phyloP scores from a whole-genome alignment of 2,329 filamentous ascomycete genomes.

The Gnomoniopsis sp. region DNA sequence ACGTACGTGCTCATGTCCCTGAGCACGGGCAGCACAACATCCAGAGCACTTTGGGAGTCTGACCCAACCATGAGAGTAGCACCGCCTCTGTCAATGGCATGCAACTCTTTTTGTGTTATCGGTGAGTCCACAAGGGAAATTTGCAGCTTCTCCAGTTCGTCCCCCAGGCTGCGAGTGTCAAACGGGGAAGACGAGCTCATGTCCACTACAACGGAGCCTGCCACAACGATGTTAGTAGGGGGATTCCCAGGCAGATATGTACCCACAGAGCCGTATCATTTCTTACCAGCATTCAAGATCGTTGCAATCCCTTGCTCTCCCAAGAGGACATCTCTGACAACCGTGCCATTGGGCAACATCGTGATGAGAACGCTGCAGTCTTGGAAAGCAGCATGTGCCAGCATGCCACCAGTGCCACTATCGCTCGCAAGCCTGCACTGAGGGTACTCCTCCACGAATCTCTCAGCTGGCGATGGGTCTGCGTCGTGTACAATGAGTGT shows the following conservation, averaged over 20 bases:
- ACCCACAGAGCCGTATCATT: not conserved
- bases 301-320: not conserved
- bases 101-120: not conserved
- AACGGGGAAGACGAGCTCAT: not conserved
- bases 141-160: not conserved
- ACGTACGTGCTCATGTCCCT: not conserved
- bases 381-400: not conserved
- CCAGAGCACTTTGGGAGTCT: not conserved
- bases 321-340: not conserved
- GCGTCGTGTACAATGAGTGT: not conserved
- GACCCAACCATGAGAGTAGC: slow-evolving; percentile 1
- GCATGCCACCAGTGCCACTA: not conserved
- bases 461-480: not conserved
- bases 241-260: not conserved
- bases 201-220: not conserved
- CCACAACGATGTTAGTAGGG: not conserved
- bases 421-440: not conserved
- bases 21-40: not conserved
- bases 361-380: not conserved
- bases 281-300: not conserved
- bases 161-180: not conserved
- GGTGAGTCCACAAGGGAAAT: not conserved
- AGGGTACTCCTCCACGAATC: not conserved
- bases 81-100: slow-evolving; percentile 1
- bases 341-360: not conserved